A percentile compares a stretch with the other conserved stretches of the same genome.
These are phyloP conservation scores for Parastagonospora avenae DNA, from an alignment of 2,329 filamentous ascomycete species.

Conservation along the genomic window DNA sequence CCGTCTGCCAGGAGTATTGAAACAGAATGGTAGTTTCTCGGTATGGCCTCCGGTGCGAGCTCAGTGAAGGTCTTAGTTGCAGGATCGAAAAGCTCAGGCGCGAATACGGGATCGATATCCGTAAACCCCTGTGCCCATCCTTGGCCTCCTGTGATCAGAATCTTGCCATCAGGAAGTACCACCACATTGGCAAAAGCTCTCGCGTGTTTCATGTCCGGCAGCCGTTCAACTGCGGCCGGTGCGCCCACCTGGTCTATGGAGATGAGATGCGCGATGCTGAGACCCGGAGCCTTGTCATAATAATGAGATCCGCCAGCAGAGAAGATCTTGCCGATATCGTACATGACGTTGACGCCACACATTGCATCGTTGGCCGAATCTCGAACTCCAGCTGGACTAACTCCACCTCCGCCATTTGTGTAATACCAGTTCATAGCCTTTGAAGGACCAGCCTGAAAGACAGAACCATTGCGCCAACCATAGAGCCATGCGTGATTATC, in stretches of 20 bases:
- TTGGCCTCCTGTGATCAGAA: slow-evolving; percentile 30
- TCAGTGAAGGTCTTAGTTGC: slow-evolving; percentile 19
- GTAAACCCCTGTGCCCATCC: slow-evolving; percentile 17
- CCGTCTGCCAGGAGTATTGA: slow-evolving; percentile 28
- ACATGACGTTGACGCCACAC: slow-evolving; percentile 55
- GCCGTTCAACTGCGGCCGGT: slow-evolving; percentile 10
- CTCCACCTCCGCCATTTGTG: slow-evolving; percentile 49
- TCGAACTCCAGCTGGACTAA: slow-evolving; percentile 50
- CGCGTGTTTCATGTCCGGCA: slow-evolving; percentile 17
- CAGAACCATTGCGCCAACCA: slow-evolving; percentile 25
- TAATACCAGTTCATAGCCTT: slow-evolving; percentile 62
- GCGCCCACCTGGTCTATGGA: slow-evolving; percentile 20
- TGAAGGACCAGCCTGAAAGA: slow-evolving; percentile 61
- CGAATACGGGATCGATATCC: slow-evolving; percentile 17
- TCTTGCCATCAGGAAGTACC: slow-evolving; percentile 29
- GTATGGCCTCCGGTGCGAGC: slow-evolving; percentile 17
- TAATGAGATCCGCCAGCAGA: slow-evolving; percentile 33
- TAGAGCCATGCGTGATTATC: slow-evolving; percentile 32
- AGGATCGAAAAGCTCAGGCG: slow-evolving; percentile 27
- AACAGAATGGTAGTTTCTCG: slow-evolving; percentile 28
- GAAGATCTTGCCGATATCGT: slow-evolving; percentile 49
- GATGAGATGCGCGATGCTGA: slow-evolving; percentile 19
- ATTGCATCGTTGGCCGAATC: slow-evolving; percentile 40
- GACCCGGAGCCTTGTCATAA: slow-evolving; percentile 12
- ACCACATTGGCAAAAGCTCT: slow-evolving; percentile 26